Evolutionary conservation across 1,284 basidiomycete genomes (phyloP), one percentile per base, ranked within the genome.

Genomic region (Ganoderma multipileum): DNA sequence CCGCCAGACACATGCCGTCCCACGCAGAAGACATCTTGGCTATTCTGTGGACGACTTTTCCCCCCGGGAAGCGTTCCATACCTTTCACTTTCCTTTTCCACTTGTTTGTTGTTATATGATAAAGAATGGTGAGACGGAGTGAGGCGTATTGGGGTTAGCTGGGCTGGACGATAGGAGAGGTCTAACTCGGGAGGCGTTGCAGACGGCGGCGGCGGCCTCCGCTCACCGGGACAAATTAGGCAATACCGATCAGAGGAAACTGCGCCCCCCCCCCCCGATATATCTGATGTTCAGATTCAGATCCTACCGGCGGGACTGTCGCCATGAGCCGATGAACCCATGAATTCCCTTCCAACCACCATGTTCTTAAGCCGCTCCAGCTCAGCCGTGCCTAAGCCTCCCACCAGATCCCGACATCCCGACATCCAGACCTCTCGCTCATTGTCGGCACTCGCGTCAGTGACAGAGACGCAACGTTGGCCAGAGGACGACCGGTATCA

Each of bases 1-100:
- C 61, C 61, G 58, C 61, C 57, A 38, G 52, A 38, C 70, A 65
- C 70, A 67, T 58, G 65, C 57, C 65, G 66, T 62, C 26, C 20
- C 41, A 33, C 39, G 42, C 28, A 33, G 16, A 23, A 50, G 23
- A 26, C 36, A 6, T 28, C 33, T n/a, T 61, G 6, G 42, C 39
- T 38, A 44, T 20, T 26, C 26, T 28, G 44, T 18, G 18, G 12
- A 8, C 44, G 44, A 47, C 44, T 28, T 42, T 18, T 38, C 23
- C 20, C 30, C 33, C 33, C 5, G 5, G 55, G 20, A 23, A 38
- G 55, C 7, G 30, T 28, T 54, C 26, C 6, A 18, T 20, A 42
- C 52, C 26, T 54, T 54, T n/a, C 55, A n/a, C 20, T 3, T 20
- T 38, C 55, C 20, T 8, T 7, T 5, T 7, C 20, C 33, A 2